These are phyloP conservation scores for Scutellaria minor DNA, from an alignment of 257 asterid genomes.

Conservation along the genomic window DNA sequence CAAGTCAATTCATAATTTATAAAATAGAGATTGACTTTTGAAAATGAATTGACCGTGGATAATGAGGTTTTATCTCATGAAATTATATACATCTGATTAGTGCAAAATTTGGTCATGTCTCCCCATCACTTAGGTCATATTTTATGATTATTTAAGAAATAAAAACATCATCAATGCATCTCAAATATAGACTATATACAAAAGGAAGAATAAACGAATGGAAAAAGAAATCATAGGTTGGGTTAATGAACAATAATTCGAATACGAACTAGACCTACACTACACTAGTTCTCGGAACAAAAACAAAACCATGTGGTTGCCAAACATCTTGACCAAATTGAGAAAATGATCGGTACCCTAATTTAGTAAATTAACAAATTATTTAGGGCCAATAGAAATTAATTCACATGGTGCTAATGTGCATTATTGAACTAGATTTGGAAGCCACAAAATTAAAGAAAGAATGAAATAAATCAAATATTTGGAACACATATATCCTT, in stretches of 20 bases:
- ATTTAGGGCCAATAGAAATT: slow-evolving; percentile 8
- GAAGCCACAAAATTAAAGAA: slow-evolving; percentile 1
- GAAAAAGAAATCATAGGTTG: not conserved
- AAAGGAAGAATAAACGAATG: not conserved
- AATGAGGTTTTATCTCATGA: too few species aligned
- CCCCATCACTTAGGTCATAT: too few species aligned
- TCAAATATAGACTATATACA: not conserved
- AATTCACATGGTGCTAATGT: slow-evolving; percentile 9
- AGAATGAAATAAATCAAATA: not conserved
- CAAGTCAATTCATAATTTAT: too few species aligned
- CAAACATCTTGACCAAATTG: slow-evolving; percentile 26
- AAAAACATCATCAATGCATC: not conserved
- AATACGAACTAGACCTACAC: not conserved
- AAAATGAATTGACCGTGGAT: too few species aligned
- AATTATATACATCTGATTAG: too few species aligned
- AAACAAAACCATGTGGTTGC: slow-evolving; percentile 29
- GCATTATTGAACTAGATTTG: slow-evolving; percentile 19
- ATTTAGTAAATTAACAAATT: slow-evolving; percentile 23
- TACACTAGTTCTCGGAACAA: not conserved
- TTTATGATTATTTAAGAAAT: not conserved
- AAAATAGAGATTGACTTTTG: too few species aligned
- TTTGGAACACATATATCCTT: not conserved
- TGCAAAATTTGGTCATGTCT: too few species aligned
- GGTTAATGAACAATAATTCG: not conserved
- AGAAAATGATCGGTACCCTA: slow-evolving; percentile 34